Percentiles rank a stretch among this genome's conserved stretches.
Conservation (phyloP, 2,329 filamentous ascomycete genomes). For the Arthrinium puccinioides region DNA sequence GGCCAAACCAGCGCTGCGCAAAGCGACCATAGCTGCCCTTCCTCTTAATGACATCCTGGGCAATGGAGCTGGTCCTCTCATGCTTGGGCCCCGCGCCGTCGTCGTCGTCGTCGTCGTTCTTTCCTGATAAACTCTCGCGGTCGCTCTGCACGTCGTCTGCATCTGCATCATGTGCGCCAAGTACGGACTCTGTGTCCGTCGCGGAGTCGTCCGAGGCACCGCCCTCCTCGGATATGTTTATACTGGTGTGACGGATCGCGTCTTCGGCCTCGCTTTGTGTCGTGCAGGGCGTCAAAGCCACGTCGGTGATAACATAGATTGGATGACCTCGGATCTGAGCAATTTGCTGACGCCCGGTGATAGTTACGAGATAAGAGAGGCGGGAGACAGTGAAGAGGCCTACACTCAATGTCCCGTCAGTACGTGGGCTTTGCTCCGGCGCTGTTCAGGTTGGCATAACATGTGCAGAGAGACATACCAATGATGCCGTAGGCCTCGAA, state of each 20-base stretch:
- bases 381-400: conserved; percentile 79
- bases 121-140: conserved; percentile 1
- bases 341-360: conserved; percentile 80
- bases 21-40: conserved; percentile 84
- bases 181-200: conserved; percentile 1
- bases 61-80: conserved; percentile 54
- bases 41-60: conserved; percentile 79
- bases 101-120: neutral
- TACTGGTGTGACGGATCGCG: conserved; percentile 58
- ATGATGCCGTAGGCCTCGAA: conserved; percentile 56
- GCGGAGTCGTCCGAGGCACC: conserved; percentile 1
- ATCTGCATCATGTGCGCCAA: conserved; percentile 21
- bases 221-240: conserved; percentile 21
- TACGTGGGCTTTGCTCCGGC: neutral
- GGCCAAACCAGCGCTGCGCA: conserved; percentile 85
- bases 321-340: conserved; percentile 77
- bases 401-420: conserved; percentile 31
- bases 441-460: neutral
- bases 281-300: conserved; percentile 81
- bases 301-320: conserved; percentile 81
- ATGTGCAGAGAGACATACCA: conserved; percentile 30
- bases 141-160: conserved; percentile 22
- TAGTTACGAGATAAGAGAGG: conserved; percentile 77
- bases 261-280: conserved; percentile 67
- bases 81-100: neutral